A percentile compares a stretch with the other conserved stretches of the same genome.
Conservation (phyloP, 2,329 filamentous ascomycete species). For the Ciborinia camelliae region DNA sequence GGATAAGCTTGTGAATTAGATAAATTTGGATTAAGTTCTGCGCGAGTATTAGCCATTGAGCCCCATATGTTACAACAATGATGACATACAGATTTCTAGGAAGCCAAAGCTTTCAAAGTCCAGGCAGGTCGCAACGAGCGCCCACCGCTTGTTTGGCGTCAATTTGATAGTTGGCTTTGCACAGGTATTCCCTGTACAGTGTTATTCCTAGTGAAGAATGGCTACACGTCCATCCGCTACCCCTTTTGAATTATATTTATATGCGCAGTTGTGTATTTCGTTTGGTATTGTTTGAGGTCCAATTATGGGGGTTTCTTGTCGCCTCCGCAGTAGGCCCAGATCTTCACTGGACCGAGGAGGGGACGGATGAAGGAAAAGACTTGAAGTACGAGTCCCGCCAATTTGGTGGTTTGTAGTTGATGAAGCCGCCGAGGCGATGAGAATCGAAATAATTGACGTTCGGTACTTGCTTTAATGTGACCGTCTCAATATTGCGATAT, state of each 20-base stretch:
- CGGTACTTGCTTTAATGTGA: not conserved
- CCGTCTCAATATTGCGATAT: not conserved
- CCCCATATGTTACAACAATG: not conserved
- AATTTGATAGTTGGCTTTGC: conserved; percentile 46
- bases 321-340: conserved; percentile 94
- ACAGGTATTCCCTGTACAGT: conserved; percentile 39
- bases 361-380: conserved; percentile 75
- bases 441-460: not conserved
- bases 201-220: conserved; percentile 19
- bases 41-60: conserved; percentile 8
- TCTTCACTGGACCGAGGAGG: conserved; percentile 78
- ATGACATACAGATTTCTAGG: conserved; percentile 11
- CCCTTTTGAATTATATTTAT: conserved; percentile 18
- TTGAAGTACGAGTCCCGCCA: conserved; percentile 77
- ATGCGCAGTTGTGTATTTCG: conserved; percentile 21
- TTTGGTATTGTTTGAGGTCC: conserved; percentile 32
- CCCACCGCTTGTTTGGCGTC: conserved; percentile 49
- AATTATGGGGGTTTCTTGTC: conserved; percentile 98
- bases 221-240: conserved; percentile 27
- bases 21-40: conserved; percentile 30
- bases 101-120: conserved; percentile 27
- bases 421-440: conserved; percentile 36
- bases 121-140: conserved; percentile 52
- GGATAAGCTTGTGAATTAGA: conserved; percentile 33
- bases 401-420: conserved; percentile 67